Percentiles rank a stretch among this genome's conserved stretches.
Conservation (phyloP, 768 basidiomycete species). For the Xerocomus spinulosus region DNA sequence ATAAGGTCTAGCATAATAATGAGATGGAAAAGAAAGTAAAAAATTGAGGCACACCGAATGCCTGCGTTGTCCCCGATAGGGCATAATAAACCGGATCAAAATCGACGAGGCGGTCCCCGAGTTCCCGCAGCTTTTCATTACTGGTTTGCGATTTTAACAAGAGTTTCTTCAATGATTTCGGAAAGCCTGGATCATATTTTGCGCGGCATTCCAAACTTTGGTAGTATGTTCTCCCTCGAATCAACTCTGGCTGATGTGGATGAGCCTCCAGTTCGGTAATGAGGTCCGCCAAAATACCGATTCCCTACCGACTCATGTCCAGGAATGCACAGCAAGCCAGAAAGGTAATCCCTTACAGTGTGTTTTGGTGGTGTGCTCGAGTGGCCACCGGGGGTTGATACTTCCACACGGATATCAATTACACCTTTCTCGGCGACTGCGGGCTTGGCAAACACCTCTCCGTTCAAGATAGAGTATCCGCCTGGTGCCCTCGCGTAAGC, state of each 20-base stretch:
- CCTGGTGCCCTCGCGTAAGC: slow-evolving; percentile 17
- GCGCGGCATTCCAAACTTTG: slow-evolving; percentile 38
- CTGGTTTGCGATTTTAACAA: slow-evolving; percentile 19
- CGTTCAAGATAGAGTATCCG: slow-evolving; percentile 27
- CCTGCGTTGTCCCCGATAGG: slow-evolving; percentile 26
- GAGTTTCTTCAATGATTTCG: slow-evolving; percentile 17
- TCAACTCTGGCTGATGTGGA: slow-evolving; percentile 35
- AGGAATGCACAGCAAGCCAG: not conserved
- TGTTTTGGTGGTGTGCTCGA: slow-evolving; percentile 50
- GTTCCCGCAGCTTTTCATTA: slow-evolving; percentile 17
- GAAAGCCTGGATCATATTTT: slow-evolving; percentile 37
- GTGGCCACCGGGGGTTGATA: slow-evolving; percentile 49
- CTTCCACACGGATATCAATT: slow-evolving; percentile 38
- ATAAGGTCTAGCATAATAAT: slow-evolving; percentile 36
- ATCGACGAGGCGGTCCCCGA: slow-evolving; percentile 15
- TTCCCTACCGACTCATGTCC: slow-evolving; percentile 21
- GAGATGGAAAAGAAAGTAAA: slow-evolving; percentile 17
- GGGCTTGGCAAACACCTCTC: slow-evolving; percentile 30
- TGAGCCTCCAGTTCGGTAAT: slow-evolving; percentile 44
- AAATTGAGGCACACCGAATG: slow-evolving; percentile 16
- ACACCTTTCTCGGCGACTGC: slow-evolving; percentile 41
- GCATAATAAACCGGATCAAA: slow-evolving; percentile 22
- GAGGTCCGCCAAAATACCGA: slow-evolving; percentile 47
- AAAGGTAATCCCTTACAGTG: slow-evolving; percentile 34
- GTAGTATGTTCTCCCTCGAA: slow-evolving; percentile 24